Conservation (phyloP, 805 yeast genomes). For the Starmerella vitae region DNA sequence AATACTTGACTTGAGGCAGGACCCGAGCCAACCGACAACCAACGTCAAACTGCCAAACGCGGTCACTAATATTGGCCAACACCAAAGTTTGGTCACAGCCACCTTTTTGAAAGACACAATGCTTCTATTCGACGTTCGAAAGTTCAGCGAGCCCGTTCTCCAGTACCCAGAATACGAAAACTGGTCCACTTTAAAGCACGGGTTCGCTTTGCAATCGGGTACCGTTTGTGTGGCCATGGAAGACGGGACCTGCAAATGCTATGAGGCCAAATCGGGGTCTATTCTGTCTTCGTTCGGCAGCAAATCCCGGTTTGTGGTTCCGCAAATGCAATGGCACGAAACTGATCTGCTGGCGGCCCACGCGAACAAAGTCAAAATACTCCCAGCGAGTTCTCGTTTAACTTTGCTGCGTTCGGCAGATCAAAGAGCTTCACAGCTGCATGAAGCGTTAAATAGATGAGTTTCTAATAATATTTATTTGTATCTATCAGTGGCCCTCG, state of each 20-base stretch:
- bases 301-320: neutral
- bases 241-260: slow-evolving; percentile 6
- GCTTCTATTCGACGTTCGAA: slow-evolving; percentile 14
- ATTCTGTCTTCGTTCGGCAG: neutral
- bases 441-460: no score
- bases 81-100: slow-evolving; percentile 1
- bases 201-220: slow-evolving; percentile 10
- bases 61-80: slow-evolving; percentile 11
- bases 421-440: no score
- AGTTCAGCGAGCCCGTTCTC: neutral
- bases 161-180: slow-evolving; percentile 14
- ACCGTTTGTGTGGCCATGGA: slow-evolving; percentile 15
- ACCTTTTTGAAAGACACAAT: slow-evolving; percentile 16
- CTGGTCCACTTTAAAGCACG: slow-evolving; percentile 12
- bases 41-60: slow-evolving; percentile 1
- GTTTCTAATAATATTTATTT: no score
- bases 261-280: slow-evolving; percentile 5
- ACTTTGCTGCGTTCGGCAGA: neutral
- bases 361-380: slow-evolving; percentile 1
- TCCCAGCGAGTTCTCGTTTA: neutral
- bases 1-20: neutral
- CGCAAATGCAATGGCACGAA: slow-evolving; percentile 5
- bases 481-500: slow-evolving; percentile 5
- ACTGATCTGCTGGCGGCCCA: slow-evolving; percentile 4
- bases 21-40: neutral